Percentiles rank a stretch among this genome's conserved stretches.
Conservation (phyloP, 1,284 basidiomycete species). For the Hemileia vastatrix region DNA sequence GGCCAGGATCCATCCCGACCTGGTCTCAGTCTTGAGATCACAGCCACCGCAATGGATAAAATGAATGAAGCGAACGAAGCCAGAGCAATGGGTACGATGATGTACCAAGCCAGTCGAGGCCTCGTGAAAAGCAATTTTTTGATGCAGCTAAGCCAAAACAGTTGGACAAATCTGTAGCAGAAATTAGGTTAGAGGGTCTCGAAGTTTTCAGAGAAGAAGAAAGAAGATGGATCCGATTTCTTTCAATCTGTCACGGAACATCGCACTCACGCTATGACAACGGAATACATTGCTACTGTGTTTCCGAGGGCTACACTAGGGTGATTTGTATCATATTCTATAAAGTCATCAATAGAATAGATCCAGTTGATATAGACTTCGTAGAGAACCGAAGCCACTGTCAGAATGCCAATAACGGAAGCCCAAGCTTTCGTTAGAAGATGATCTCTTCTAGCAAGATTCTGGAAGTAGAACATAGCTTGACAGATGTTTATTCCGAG, state of each 20-base stretch:
- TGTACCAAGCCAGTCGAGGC: background rate
- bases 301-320: no score
- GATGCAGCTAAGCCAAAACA: background rate
- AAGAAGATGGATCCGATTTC: no score
- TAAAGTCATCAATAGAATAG: background rate
- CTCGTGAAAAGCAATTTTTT: background rate
- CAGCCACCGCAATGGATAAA: background rate
- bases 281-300: no score
- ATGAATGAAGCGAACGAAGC: background rate
- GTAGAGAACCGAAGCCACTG: background rate
- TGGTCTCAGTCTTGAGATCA: background rate
- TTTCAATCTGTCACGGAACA: no score
- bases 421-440: background rate
- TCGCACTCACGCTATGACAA: no score
- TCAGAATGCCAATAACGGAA: background rate
- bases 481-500: background rate
- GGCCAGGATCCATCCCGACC: background rate
- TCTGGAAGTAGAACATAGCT: background rate
- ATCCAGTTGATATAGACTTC: background rate
- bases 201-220: no score
- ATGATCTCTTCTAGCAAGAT: background rate
- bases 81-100: background rate
- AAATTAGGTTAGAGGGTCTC: background rate
- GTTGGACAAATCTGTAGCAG: background rate
- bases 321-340: background rate